A percentile compares a stretch with the other conserved stretches of the same genome.
phyloP scores from a whole-genome alignment of 306 rosid species.

The Lagenaria siceraria region DNA sequence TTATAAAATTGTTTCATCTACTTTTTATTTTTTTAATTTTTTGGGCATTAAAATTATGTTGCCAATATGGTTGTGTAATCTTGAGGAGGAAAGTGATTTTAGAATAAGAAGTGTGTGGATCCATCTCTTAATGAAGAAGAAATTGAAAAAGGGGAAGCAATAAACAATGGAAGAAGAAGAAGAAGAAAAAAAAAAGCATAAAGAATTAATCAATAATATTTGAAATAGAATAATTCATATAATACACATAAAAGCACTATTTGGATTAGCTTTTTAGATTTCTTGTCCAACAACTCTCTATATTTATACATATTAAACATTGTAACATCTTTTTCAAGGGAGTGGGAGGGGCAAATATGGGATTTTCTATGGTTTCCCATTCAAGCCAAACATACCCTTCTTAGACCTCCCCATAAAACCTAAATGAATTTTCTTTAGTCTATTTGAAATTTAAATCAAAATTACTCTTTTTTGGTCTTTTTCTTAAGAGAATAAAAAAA shows the following conservation, averaged over 20 bases:
- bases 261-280: background rate
- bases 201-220: background rate
- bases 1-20: background rate
- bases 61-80: background rate
- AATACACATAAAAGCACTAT: background rate
- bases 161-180: background rate
- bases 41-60: background rate
- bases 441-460: too few species aligned
- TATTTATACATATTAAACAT: too few species aligned
- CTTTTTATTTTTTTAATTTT: background rate
- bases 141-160: background rate
- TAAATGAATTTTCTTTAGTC: too few species aligned
- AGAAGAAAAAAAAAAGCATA: background rate
- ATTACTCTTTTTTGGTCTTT: too few species aligned
- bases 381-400: too few species aligned
- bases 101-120: background rate
- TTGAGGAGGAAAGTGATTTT: background rate
- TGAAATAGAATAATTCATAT: background rate
- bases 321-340: background rate
- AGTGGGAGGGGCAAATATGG: background rate
- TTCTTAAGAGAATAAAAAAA: too few species aligned
- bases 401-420: too few species aligned
- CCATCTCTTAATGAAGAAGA: conserved; percentile 5
- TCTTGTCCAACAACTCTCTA: background rate
- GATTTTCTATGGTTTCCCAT: too few species aligned